These are phyloP conservation scores for Penicillium sp. DNA, from an alignment of 2,329 filamentous ascomycete species.

Conservation along the genomic window DNA sequence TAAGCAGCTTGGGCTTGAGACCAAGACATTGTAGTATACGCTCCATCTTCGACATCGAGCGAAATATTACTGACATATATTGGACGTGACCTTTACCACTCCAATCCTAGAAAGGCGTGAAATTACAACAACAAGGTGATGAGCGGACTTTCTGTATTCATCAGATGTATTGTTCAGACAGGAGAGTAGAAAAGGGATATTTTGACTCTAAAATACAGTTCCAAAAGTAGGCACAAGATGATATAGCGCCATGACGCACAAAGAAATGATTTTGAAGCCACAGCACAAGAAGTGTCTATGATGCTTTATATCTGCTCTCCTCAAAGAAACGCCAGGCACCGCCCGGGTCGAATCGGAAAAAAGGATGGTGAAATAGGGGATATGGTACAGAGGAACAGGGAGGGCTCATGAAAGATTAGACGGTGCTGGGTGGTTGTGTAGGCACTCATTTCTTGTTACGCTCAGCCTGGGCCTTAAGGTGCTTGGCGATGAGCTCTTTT, in stretches of 20 bases:
- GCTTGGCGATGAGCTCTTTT: slow-evolving; percentile 66
- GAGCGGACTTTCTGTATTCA: not conserved
- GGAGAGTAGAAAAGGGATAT: slow-evolving; percentile 22
- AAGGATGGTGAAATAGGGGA: not conserved
- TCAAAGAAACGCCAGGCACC: not conserved
- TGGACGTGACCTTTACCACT: too few relatives aligned
- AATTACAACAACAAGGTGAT: not conserved
- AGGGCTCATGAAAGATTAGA: slow-evolving; percentile 9
- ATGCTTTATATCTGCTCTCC: slow-evolving; percentile 1
- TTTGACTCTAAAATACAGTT: slow-evolving; percentile 22
- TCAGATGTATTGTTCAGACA: slow-evolving; percentile 23
- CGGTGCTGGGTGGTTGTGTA: slow-evolving; percentile 1
- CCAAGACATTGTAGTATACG: too few relatives aligned
- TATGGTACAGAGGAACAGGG: slow-evolving; percentile 3
- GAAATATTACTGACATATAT: too few relatives aligned
- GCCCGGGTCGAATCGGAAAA: not conserved
- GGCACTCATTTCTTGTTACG: slow-evolving; percentile 57
- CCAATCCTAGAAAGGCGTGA: too few relatives aligned
- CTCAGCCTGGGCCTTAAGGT: slow-evolving; percentile 65
- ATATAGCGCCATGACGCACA: slow-evolving; percentile 21
- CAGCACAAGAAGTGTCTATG: slow-evolving; percentile 1
- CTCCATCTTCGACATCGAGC: too few relatives aligned
- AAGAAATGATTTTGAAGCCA: slow-evolving; percentile 13
- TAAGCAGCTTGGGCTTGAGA: too few relatives aligned
- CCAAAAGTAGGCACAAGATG: slow-evolving; percentile 15